Conservation (phyloP, 805 yeast genomes). For the Dipodascopsis uninucleata region DNA sequence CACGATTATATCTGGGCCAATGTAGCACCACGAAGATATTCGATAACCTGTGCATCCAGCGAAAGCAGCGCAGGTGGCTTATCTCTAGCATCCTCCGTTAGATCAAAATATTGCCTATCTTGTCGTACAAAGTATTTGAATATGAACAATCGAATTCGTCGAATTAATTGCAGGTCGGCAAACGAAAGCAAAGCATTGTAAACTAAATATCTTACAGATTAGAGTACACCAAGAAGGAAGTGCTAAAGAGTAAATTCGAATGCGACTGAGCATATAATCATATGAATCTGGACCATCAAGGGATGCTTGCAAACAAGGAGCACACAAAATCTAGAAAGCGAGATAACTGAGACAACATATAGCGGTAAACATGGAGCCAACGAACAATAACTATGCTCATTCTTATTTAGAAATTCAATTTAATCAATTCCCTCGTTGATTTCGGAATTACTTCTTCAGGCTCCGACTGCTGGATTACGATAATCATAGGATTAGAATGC, state of each 20-base stretch:
- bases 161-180: constrained; percentile 12
- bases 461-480: constrained; percentile 15
- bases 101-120: constrained; percentile 30
- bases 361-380: constrained; percentile 8
- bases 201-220: neutral
- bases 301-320: constrained; percentile 8
- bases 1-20: constrained; percentile 31
- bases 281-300: constrained; percentile 3
- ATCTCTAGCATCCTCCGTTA: constrained; percentile 26
- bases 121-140: constrained; percentile 28
- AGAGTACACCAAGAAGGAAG: neutral
- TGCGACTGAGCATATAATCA: constrained; percentile 33
- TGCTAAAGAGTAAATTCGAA: constrained; percentile 5
- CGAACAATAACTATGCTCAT: constrained; percentile 3
- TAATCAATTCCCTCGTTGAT: constrained; percentile 3
- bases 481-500: too few species aligned
- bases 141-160: constrained; percentile 19
- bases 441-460: constrained; percentile 9
- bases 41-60: constrained; percentile 28
- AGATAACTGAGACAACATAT: constrained; percentile 15
- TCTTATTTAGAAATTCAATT: constrained; percentile 1
- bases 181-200: neutral
- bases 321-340: constrained; percentile 6
- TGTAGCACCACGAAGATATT: constrained; percentile 30
- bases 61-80: constrained; percentile 27